Evolutionary conservation across 306 rosid genomes (phyloP).

Genomic region (Vigna unguiculata): DNA sequence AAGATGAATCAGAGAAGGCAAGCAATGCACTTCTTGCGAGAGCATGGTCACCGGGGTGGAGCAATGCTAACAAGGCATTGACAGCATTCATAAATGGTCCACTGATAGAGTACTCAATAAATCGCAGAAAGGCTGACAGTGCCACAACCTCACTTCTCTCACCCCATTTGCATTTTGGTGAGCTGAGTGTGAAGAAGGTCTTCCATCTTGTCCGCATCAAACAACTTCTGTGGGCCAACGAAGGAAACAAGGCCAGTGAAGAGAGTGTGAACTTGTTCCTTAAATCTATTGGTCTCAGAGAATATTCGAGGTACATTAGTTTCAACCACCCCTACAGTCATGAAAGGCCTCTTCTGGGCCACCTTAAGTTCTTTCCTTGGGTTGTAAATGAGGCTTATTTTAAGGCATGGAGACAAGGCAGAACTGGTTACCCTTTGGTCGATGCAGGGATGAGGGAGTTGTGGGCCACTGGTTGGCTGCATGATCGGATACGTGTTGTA

Average conservation of each 20-base stretch:
- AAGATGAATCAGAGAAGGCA: constrained; percentile 86
- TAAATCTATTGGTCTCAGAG: constrained; percentile 89
- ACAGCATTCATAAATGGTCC: constrained; percentile 83
- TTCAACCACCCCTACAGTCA: constrained; percentile 87
- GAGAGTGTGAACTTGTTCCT: constrained; percentile 93
- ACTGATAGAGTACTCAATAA: constrained; percentile 69
- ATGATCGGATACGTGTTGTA: constrained; percentile 90
- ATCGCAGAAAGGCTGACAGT: constrained; percentile 85
- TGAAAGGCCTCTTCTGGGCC: constrained; percentile 90
- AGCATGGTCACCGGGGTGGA: constrained; percentile 98
- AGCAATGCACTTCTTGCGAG: constrained; percentile 94
- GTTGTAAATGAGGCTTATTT: constrained; percentile 70
- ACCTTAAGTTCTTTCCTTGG: constrained; percentile 91
- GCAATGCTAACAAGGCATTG: constrained; percentile 81
- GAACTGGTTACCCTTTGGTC: constrained; percentile 95
- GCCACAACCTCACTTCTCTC: constrained; percentile 89
- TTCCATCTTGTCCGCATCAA: constrained; percentile 84
- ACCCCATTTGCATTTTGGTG: constrained; percentile 91
- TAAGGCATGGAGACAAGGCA: constrained; percentile 98
- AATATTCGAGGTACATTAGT: constrained; percentile 90
- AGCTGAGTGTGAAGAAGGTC: constrained; percentile 84
- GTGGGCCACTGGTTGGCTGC: constrained; percentile 99
- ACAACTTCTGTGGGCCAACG: constrained; percentile 91
- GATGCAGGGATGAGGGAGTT: constrained; percentile 99
- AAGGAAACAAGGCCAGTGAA: constrained; percentile 85